Conservation (phyloP, 176 grass and related monocot genomes). For the Tillandsia leiboldiana region DNA sequence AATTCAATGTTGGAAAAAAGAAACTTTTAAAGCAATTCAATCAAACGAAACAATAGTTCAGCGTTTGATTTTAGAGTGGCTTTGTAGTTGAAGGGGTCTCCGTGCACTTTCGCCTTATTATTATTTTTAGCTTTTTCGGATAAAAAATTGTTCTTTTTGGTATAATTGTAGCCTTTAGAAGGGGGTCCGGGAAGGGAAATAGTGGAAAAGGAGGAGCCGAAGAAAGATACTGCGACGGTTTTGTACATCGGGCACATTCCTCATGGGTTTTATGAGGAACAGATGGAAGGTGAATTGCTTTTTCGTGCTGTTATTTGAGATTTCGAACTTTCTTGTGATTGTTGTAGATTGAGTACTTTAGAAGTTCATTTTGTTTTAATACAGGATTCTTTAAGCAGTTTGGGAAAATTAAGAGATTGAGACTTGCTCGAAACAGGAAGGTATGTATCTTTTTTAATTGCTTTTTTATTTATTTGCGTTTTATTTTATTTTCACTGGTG, state of each 20-base stretch:
- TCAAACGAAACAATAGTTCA: too few species aligned
- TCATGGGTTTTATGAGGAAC: slow-evolving; percentile 88
- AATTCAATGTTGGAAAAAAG: too few species aligned
- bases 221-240: slow-evolving; percentile 49
- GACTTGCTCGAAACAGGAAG: slow-evolving; percentile 72
- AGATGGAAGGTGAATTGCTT: slow-evolving; percentile 64
- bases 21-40: too few species aligned
- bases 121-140: not conserved
- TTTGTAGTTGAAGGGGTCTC: too few species aligned
- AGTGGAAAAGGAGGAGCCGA: slow-evolving; percentile 30
- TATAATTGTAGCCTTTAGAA: slow-evolving; percentile 52
- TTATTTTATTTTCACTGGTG: not conserved
- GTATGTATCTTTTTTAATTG: slow-evolving; percentile 6
- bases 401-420: slow-evolving; percentile 59
- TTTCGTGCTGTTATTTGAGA: not conserved
- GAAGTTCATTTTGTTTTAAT: not conserved
- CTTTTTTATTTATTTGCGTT: not conserved
- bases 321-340: slow-evolving; percentile 1
- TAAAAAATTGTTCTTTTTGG: not conserved
- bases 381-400: slow-evolving; percentile 87
- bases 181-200: slow-evolving; percentile 31
- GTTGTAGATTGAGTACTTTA: not conserved
- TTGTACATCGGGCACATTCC: slow-evolving; percentile 90
- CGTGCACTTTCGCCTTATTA: too few species aligned
- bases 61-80: too few species aligned